Evolutionary conservation across 116 monocot species (phyloP).

Genomic region (Trichopus zeylanicus): DNA sequence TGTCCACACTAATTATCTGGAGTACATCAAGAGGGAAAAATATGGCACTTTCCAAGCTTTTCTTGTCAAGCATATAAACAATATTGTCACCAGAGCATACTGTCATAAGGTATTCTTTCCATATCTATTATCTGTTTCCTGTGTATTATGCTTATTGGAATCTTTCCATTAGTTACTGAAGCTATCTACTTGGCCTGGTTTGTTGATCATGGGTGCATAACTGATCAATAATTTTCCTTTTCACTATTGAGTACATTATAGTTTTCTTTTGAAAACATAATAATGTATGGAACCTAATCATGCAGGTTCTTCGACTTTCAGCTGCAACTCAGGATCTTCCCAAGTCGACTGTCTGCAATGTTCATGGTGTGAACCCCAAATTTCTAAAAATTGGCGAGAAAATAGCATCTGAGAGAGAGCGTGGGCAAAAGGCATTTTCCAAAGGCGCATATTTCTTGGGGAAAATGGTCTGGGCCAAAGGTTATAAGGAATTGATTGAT

Average conservation of each 20-base stretch:
- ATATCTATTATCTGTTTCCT: no score
- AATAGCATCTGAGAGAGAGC: slow-evolving; percentile 54
- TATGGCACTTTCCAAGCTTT: slow-evolving; percentile 93
- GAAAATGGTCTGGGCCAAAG: slow-evolving; percentile 99
- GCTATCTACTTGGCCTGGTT: no score
- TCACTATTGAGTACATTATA: no score
- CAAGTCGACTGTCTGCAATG: slow-evolving; percentile 86
- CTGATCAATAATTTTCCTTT: no score
- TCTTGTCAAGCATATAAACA: slow-evolving; percentile 94
- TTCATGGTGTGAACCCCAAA: slow-evolving; percentile 97
- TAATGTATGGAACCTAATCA: background rate
- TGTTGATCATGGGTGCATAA: no score
- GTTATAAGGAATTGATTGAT: slow-evolving; percentile 86
- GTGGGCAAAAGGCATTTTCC: slow-evolving; percentile 67
- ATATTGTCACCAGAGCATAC: slow-evolving; percentile 72
- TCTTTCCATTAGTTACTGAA: no score
- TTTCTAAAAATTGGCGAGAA: slow-evolving; percentile 81
- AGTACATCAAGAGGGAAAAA: slow-evolving; percentile 97
- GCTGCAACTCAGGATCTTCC: slow-evolving; percentile 95
- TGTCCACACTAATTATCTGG: slow-evolving; percentile 97
- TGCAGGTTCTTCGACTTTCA: slow-evolving; percentile 90
- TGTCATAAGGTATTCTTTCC: slow-evolving; percentile 72
- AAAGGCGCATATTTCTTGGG: slow-evolving; percentile 98
- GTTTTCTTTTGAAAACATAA: background rate
- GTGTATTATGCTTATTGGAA: no score